Base-by-base conservation (phyloP, 306 rosid genomes). In the Dicorynia guianensis region DNA sequence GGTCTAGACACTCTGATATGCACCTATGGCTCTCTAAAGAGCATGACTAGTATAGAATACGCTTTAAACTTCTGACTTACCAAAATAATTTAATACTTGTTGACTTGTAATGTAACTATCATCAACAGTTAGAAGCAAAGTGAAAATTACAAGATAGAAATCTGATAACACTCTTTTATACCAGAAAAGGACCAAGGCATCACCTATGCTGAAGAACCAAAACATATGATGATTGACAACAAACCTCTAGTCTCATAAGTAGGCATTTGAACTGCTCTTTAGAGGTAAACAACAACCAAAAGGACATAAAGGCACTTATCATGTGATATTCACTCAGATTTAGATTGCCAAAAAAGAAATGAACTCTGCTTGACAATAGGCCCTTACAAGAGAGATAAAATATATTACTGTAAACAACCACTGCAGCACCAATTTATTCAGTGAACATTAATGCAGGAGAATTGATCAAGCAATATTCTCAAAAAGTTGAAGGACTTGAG, bases 401-500 rank as follows among this genome's bases (percentile, higher is more conserved):
- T 40, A 14, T 33, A 66, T 36, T 11, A 69, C 30, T 11, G 18
- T 7, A 39, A 20, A 74, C 25, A 57, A 33, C 7, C 15, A 38
- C 47, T 25, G 43, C n/a, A 9, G 30, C 53, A 58, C 39, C 54
- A 14, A 44, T 30, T 72, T 43, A 48, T 20, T 46, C n/a, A 34
- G 56, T 61, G 40, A 39, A 52, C 49, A 17, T 8, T 71, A 20
- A 67, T 61, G 35, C 18, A 67, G 61, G 69, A 67, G 53, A 40
- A 59, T 43, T 7, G 42, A 30, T 43, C 70, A 63, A 62, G 69
- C 55, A 56, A 67, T 18, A 43, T 36, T 5, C 2, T 15, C 50
- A 35, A 55, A 12, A 52, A 12, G 8, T 75, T 35, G 61, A 63
- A 49, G 77, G 62, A 69, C 59, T 62, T 75, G 73, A 69, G 54